Conservation (phyloP, 1,139 yeast genomes). For the Protomyces macrosporus region DNA sequence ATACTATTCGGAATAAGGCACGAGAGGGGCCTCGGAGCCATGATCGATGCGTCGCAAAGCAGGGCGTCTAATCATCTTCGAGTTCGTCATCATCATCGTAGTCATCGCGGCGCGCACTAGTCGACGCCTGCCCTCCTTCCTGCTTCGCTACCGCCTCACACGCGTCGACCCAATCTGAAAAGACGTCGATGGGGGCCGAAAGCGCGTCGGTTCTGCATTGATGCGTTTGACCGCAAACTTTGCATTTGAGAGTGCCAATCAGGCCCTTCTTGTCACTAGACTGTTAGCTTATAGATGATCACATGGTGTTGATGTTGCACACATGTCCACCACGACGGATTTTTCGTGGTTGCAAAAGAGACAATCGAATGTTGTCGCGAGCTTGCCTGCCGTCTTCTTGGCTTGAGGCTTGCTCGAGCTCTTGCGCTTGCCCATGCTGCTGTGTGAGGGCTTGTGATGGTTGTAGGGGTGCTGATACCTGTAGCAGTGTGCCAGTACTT, state of each 20-base stretch:
- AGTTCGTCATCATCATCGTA: constrained; percentile 35
- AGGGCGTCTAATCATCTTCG: neutral
- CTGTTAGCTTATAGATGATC: neutral
- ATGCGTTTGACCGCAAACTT: constrained; percentile 90
- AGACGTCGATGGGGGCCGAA: constrained; percentile 87
- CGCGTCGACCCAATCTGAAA: constrained; percentile 98
- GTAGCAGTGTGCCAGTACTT: neutral
- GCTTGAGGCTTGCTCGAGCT: constrained; percentile 13
- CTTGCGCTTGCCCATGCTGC: constrained; percentile 20
- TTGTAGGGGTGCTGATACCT: neutral
- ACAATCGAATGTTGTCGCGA: constrained; percentile 25
- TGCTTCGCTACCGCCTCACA: constrained; percentile 91
- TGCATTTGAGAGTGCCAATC: constrained; percentile 80
- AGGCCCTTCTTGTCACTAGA: constrained; percentile 68
- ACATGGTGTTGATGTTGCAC: neutral
- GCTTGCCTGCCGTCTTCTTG: constrained; percentile 15
- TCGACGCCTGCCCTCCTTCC: constrained; percentile 34
- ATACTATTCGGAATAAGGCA: constrained; percentile 8
- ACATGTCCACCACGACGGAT: constrained; percentile 73
- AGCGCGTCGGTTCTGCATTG: constrained; percentile 77
- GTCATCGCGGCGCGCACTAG: constrained; percentile 31
- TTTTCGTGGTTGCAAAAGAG: constrained; percentile 88
- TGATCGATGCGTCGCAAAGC: neutral
- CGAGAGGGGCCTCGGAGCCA: neutral
- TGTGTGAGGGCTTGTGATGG: neutral